A percentile compares a stretch with the other conserved stretches of the same genome.
These are phyloP conservation scores for Caryopteris hybrid DNA, from an alignment of 305 asterid genomes.

Conservation along the genomic window DNA sequence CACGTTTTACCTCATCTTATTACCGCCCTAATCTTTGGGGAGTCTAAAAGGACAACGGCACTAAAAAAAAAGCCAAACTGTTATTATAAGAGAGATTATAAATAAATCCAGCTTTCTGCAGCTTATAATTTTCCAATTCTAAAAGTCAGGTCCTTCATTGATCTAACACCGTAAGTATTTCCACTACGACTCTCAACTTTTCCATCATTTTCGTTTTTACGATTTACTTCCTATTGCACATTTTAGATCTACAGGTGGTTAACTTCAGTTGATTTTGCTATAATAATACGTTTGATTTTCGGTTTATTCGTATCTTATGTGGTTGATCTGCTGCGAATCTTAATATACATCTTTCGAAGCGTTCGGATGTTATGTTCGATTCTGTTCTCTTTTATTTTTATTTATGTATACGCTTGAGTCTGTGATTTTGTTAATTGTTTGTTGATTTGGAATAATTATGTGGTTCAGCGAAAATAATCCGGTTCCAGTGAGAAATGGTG, in stretches of 20 bases:
- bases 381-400: background rate
- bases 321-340: constrained; percentile 14
- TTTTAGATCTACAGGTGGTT: background rate
- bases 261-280: background rate
- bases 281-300: background rate
- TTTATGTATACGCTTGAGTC: background rate
- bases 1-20: too few relatives aligned
- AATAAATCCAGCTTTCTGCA: background rate
- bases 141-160: background rate
- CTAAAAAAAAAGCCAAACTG: background rate
- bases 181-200: background rate
- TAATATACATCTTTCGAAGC: background rate
- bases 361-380: background rate
- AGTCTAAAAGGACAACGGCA: background rate
- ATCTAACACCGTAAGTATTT: constrained; percentile 1
- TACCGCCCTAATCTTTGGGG: background rate
- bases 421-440: background rate
- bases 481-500: constrained; percentile 47
- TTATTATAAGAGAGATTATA: background rate
- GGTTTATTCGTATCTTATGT: background rate
- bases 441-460: background rate
- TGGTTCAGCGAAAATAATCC: constrained; percentile 10
- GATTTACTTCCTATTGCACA: background rate
- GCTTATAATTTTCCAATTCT: background rate
- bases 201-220: background rate